Evolutionary conservation across 208 protist genomes (phyloP).

Genomic region (Naegleria gruberi): DNA sequence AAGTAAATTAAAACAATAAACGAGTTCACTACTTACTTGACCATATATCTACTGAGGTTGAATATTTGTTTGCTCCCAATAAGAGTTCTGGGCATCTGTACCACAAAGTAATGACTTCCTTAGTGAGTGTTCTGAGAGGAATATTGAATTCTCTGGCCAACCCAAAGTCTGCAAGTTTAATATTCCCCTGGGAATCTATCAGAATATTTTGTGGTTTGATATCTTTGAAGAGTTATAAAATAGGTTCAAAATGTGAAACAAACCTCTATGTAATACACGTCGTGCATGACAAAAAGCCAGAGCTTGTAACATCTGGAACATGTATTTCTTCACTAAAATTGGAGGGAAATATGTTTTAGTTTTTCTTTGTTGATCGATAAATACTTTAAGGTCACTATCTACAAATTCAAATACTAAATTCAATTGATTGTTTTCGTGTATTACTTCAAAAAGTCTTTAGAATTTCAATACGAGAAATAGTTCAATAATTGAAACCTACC

Average conservation of each 20-base stretch:
- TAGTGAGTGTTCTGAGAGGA: slow-evolving; percentile 71
- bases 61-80: slow-evolving; percentile 48
- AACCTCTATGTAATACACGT: neutral
- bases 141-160: slow-evolving; percentile 90
- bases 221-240: neutral
- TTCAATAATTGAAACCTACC: slow-evolving; percentile 36
- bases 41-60: neutral
- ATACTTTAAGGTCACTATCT: slow-evolving; percentile 90
- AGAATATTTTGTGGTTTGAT: slow-evolving; percentile 16
- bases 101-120: slow-evolving; percentile 83
- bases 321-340: neutral
- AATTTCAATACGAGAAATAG: neutral
- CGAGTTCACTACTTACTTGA: neutral
- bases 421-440: slow-evolving; percentile 82
- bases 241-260: neutral
- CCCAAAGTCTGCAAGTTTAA: slow-evolving; percentile 91
- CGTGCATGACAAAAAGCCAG: neutral
- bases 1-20: slow-evolving; percentile 35
- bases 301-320: neutral
- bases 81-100: slow-evolving; percentile 83
- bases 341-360: neutral
- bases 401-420: slow-evolving; percentile 94
- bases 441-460: slow-evolving; percentile 74
- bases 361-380: slow-evolving; percentile 57
- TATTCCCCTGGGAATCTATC: slow-evolving; percentile 19